Base-by-base conservation (phyloP, 805 yeast genomes). In the Pichia californica region DNA sequence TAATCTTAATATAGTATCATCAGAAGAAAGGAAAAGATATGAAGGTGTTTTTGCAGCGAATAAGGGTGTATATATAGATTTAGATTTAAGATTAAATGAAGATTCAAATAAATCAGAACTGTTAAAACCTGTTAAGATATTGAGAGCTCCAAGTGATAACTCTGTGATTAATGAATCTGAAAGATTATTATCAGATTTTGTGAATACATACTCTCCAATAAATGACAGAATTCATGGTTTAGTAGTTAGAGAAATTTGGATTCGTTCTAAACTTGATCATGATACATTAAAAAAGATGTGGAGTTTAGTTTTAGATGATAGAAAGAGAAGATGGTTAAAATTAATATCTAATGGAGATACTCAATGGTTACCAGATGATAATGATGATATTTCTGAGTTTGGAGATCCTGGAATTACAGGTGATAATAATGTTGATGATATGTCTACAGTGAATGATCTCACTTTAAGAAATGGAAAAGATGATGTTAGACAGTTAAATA, bases 11-110 rank as follows among this genome's bases (percentile, higher is more conserved):
- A 30, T 39, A 4, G 42, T 49, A 18, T 27, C 68, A 3, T 79
- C 76, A 36, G 73, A 68, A 35, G 98, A 93, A 59, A 72, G 86
- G 46, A 88, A 88, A 58, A 65, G 98, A 31, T 93, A 91, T 61
- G 97, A 89, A 61, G 94, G 95, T 21, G 75, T 93, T 14, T 93
- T 96, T 96, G 95, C 83, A 0, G 79, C 95, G 28, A 93, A 93
- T 58, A 78, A 77, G 49, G 95, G 93, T 3, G 56, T 66, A 4
- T 81, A 82, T 53, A 59, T 81, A 14, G 15, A 19, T 18, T 19
- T 36, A 18, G 49, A 46, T 38, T 10, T 16, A 5, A 29, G 46
- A 16, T 23, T 46, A 29, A 18, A 15, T n/a, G 25, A n/a, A 7
- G 25, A 23, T 7, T 23, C 25, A 23, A 23, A 23, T 23, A 23